Percentiles rank a stretch among this genome's conserved stretches.
Conservation (phyloP, 805 yeast genomes). For the Lipomyces anomalus region DNA sequence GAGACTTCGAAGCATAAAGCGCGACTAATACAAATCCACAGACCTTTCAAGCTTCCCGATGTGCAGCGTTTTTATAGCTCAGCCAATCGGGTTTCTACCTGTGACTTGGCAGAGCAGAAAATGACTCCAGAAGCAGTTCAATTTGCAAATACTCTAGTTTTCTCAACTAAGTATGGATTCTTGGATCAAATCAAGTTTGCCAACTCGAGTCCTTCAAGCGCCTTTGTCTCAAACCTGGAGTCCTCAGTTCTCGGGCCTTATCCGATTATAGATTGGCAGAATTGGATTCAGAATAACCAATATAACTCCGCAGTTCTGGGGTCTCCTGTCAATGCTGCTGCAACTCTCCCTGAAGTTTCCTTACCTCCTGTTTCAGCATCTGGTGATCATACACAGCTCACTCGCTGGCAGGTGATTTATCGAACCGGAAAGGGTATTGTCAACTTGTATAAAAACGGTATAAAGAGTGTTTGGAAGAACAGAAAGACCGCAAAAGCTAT, state of each 20-base stretch:
- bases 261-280: slow-evolving; percentile 20
- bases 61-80: too few species aligned
- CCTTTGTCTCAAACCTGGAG: background rate
- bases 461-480: slow-evolving; percentile 46
- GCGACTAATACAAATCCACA: too few species aligned
- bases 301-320: background rate
- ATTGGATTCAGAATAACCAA: slow-evolving; percentile 14
- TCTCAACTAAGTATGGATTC: background rate
- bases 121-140: too few species aligned
- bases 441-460: slow-evolving; percentile 44
- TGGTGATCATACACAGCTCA: background rate
- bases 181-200: background rate
- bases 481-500: slow-evolving; percentile 18
- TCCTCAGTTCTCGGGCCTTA: background rate
- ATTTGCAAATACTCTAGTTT: too few species aligned
- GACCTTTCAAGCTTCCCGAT: too few species aligned
- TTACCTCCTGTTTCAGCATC: background rate
- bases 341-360: slow-evolving; percentile 1
- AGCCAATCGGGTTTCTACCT: too few species aligned
- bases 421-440: slow-evolving; percentile 29
- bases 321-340: background rate
- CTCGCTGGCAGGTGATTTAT: background rate
- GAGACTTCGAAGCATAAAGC: background rate
- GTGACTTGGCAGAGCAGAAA: too few species aligned
- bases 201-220: background rate